Evolutionary conservation across 176 grass and related monocot species (phyloP).

Genomic region (Oryza nivara): DNA sequence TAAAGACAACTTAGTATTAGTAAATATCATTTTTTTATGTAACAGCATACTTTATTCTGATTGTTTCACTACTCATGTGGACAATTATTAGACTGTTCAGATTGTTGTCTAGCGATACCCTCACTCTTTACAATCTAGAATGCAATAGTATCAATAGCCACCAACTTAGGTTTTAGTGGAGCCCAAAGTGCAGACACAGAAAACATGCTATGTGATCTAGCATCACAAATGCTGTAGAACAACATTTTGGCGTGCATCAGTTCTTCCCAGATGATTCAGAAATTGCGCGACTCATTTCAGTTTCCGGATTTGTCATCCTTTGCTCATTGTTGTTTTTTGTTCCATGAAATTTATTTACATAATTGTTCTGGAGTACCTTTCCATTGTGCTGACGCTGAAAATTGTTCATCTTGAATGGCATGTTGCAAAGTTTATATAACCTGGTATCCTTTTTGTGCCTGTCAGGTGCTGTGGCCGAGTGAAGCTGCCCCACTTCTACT

Average conservation of each 20-base stretch:
- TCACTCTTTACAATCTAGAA: not conserved
- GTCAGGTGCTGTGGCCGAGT: conserved; percentile 90
- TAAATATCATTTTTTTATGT: not conserved
- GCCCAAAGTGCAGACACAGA: not conserved
- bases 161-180: not conserved
- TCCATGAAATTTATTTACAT: not conserved
- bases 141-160: not conserved
- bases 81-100: not conserved
- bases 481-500: conserved; percentile 92
- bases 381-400: not conserved
- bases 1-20: not conserved
- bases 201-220: not conserved
- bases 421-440: not conserved
- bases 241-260: not conserved
- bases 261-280: not conserved
- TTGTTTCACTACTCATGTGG: not conserved
- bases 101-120: not conserved
- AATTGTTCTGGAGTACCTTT: not conserved
- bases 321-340: not conserved
- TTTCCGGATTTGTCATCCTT: conserved; percentile 5
- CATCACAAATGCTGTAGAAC: not conserved
- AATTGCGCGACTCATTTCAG: not conserved
- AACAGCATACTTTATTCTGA: not conserved
- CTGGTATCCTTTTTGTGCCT: not conserved
- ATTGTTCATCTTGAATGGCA: not conserved